A percentile compares a stretch with the other conserved stretches of the same genome.
Evolutionary conservation across 495 filamentous ascomycete species (phyloP).

Genomic region (Entonaema liquescens): DNA sequence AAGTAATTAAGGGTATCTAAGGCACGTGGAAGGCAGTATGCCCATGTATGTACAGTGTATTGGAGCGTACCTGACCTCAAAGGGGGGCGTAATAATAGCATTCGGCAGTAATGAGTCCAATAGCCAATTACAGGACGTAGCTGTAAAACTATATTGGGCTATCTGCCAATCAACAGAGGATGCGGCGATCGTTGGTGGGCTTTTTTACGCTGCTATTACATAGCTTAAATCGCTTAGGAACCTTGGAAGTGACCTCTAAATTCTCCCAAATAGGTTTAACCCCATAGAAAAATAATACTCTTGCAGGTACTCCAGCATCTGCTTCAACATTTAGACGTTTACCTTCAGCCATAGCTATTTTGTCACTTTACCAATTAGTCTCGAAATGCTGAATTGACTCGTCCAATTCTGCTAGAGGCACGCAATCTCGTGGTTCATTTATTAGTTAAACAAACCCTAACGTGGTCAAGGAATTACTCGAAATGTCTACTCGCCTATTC

Average conservation of each 20-base stretch:
- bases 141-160: not conserved
- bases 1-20: not conserved
- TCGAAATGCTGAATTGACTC: no score
- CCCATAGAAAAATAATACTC: no score
- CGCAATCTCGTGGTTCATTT: no score
- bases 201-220: not conserved
- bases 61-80: not conserved
- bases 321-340: no score
- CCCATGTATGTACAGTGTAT: not conserved
- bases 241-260: not conserved
- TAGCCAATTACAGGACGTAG: not conserved
- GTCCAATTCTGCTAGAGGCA: no score
- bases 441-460: no score
- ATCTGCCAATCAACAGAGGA: not conserved
- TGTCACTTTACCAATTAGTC: no score
- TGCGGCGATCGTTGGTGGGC: not conserved
- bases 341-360: no score
- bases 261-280: not conserved
- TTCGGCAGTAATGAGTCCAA: not conserved
- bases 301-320: no score
- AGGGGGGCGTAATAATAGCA: not conserved
- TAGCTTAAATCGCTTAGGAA: not conserved
- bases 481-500: conserved; percentile 37
- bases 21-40: not conserved
- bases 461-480: not conserved